Percentiles rank a stretch among this genome's conserved stretches.
phyloP scores from a whole-genome alignment of 257 asterid genomes.

The Lavandula angustifolia region DNA sequence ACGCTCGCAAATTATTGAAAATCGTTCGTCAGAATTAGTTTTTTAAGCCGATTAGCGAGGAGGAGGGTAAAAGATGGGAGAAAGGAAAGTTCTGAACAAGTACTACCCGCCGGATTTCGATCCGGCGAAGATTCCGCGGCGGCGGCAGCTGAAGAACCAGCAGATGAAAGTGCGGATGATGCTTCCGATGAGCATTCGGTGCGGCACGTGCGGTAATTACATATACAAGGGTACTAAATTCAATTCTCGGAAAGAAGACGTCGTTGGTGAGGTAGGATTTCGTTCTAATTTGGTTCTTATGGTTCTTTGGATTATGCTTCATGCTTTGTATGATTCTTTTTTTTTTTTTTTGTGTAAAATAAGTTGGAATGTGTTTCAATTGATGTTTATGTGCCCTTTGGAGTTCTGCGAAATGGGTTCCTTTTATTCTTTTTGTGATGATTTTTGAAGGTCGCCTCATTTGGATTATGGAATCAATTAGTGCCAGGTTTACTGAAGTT shows the following conservation, averaged over 20 bases:
- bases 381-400: background rate
- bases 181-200: slow-evolving; percentile 92
- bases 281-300: background rate
- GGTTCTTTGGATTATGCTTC: slow-evolving; percentile 6
- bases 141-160: slow-evolving; percentile 71
- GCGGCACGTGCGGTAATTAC: slow-evolving; percentile 79
- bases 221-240: slow-evolving; percentile 83
- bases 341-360: background rate
- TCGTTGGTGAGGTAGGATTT: slow-evolving; percentile 60
- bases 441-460: background rate
- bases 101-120: slow-evolving; percentile 95
- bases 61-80: slow-evolving; percentile 61
- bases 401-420: background rate
- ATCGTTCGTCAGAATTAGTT: background rate
- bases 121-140: slow-evolving; percentile 89
- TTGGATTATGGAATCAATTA: background rate
- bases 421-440: background rate
- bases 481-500: slow-evolving; percentile 11
- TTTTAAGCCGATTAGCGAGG: slow-evolving; percentile 24
- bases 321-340: slow-evolving; percentile 1
- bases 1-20: background rate
- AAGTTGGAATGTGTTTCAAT: background rate
- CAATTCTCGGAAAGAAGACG: slow-evolving; percentile 90
- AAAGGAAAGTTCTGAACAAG: slow-evolving; percentile 79
- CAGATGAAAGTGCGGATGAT: slow-evolving; percentile 88